Base-by-base conservation (phyloP, 768 basidiomycete genomes). In the Clitopilus passeckerianus region DNA sequence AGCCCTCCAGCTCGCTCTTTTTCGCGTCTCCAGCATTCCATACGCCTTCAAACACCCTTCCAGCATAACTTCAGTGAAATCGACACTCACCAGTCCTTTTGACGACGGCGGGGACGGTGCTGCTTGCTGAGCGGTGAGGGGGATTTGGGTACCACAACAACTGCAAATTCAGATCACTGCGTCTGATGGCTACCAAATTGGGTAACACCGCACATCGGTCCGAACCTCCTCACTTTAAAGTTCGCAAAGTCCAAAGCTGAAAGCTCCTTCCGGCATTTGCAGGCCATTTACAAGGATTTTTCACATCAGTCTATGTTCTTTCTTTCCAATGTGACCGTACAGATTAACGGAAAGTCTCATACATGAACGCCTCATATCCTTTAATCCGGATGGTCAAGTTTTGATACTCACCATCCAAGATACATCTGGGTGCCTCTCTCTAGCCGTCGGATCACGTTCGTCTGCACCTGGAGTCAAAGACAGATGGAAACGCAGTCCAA, bases 61-160 rank as follows among this genome's bases (percentile, higher is more conserved):
- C 62, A 62, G 62, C 58, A 61, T 59, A 61, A 65, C 63, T 72
- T 70, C 61, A 64, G 63, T 64, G 68, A 67, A 72, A 74, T 63
- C 69, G 65, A 60, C 67, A 86, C 86, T 88, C 84, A 88, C 86
- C 83, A 79, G 77, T 78, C 81, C 77, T 80, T 80, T 81, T 78
- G 83, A 79, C 82, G 77, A 82, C 73, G 81, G 77, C 69, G 70
- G 67, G 69, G 67, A 68, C 64, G 70, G 70, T 65, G 67, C 68
- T 72, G 71, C 71, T 72, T 71, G 69, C 62, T 66, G 66, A 65
- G 65, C 67, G 64, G 64, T 50, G 46, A 50, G 59, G 65, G 60
- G 63, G 65, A 64, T 60, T 68, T 63, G 65, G 37, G 56, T 61
- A 59, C 59, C 70, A 75, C 74, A 75, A 76, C 73, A 73, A 63